Conservation (phyloP, 257 asterid genomes). For the Rhazya stricta region DNA sequence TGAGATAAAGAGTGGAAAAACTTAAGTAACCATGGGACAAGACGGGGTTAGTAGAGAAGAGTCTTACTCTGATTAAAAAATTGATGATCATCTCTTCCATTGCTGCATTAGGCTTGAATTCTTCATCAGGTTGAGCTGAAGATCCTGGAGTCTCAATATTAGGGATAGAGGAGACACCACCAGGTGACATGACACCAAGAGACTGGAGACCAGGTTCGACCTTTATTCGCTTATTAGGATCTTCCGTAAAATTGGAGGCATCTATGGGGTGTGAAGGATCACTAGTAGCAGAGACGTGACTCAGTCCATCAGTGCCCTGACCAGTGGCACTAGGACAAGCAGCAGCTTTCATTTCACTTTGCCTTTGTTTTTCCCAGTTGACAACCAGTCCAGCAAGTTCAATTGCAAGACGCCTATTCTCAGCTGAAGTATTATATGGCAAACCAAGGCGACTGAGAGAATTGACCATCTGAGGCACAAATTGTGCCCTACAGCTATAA, state of each 20-base stretch:
- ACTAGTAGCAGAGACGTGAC: slow-evolving; percentile 45
- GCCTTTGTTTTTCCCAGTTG: slow-evolving; percentile 96
- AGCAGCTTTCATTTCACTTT: slow-evolving; percentile 72
- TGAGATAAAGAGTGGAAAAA: not conserved
- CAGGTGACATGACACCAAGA: slow-evolving; percentile 96
- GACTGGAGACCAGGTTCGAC: slow-evolving; percentile 97
- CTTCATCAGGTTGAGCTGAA: slow-evolving; percentile 95
- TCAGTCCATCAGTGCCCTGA: slow-evolving; percentile 55
- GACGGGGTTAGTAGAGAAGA: not conserved
- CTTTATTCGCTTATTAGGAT: slow-evolving; percentile 83
- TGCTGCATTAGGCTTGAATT: slow-evolving; percentile 99
- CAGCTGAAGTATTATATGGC: slow-evolving; percentile 90
- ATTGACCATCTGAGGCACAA: slow-evolving; percentile 99
- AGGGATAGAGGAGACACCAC: slow-evolving; percentile 86
- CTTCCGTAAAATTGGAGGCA: slow-evolving; percentile 83
- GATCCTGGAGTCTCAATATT: slow-evolving; percentile 93
- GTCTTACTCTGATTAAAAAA: slow-evolving; percentile 85
- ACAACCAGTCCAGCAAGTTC: slow-evolving; percentile 99
- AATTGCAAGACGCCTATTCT: slow-evolving; percentile 98
- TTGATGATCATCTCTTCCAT: slow-evolving; percentile 99
- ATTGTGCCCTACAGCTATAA: slow-evolving; percentile 99
- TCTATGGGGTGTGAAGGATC: slow-evolving; percentile 69
- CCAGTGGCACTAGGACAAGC: slow-evolving; percentile 45
- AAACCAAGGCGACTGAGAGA: slow-evolving; percentile 98
- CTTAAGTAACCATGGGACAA: not conserved